Base-by-base conservation (phyloP, 1,284 basidiomycete genomes). In the Heterobasidion occidentale region DNA sequence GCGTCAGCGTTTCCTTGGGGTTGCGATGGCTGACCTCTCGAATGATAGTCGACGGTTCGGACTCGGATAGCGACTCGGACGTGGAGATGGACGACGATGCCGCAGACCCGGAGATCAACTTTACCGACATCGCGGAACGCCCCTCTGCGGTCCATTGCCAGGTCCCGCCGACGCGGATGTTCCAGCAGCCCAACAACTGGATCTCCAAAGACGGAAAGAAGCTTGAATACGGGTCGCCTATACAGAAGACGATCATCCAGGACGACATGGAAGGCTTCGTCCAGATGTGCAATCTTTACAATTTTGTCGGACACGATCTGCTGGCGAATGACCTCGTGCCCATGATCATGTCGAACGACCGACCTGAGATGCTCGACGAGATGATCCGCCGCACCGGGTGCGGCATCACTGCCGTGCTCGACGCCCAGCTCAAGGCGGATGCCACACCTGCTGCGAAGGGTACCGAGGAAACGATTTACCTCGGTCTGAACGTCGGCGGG, bases 401-500 rank as follows among this genome's bases (percentile, higher is more conserved):
- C 8, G 79, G 79, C 0, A 70, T 83, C 35, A 64, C 73, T 36
- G 57, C 78, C 33, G 65, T 68, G 9, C 54, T 56, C 15, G 60
- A 61, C 5, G 65, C 66, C 1, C 65, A 64, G n/a, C 60, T 49
- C 7, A 64, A 68, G 20, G 59, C 62, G 11, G 64, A 63, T 2
- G 62, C 65, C 4, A 73, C 76, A 60, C 63, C 68, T 17, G 36
- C 2, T 4, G 8, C 19, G 34, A 19, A 19, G 33, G 34, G 15
- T 1, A 12, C 42, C 8, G 51, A 60, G 56, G 74, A 72, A 61
- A 77, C 71, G 60, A 57, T 76, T 1, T 84, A 84, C 61, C 74
- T 81, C 17, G 81, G 82, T 0, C 68, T 84, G 46, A 77, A 77
- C 54, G 79, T 84, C 15, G 79, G 82, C 59, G 81, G 81, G 9